phyloP scores from a whole-genome alignment of 345 rosid genomes.

The Cardamine chenopodiifolia region DNA sequence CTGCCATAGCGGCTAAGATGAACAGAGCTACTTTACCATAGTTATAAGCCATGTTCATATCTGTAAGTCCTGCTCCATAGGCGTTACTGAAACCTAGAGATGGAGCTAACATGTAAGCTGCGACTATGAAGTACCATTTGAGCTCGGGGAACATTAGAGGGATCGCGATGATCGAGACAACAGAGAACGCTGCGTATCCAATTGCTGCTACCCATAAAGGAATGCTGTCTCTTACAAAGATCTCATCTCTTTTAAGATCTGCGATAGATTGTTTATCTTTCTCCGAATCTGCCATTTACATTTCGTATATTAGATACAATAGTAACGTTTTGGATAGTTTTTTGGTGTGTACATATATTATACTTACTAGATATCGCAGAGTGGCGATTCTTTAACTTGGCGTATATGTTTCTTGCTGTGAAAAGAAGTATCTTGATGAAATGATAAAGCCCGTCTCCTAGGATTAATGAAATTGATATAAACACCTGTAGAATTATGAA shows the following conservation, averaged over 20 bases:
- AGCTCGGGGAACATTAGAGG: slow-evolving; percentile 56
- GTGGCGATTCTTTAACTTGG: slow-evolving; percentile 42
- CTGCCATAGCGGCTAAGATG: slow-evolving; percentile 56
- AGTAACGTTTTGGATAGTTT: background rate
- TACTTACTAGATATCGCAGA: slow-evolving; percentile 50
- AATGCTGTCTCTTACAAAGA: slow-evolving; percentile 56
- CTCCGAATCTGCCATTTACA: slow-evolving; percentile 33
- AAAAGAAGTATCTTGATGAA: slow-evolving; percentile 72
- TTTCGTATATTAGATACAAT: slow-evolving; percentile 12
- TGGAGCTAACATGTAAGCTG: slow-evolving; percentile 56
- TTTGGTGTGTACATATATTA: background rate
- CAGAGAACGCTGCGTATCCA: slow-evolving; percentile 48
- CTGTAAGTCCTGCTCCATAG: slow-evolving; percentile 62
- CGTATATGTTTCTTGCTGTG: slow-evolving; percentile 55
- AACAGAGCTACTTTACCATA: slow-evolving; percentile 60
- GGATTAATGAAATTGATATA: slow-evolving; percentile 76
- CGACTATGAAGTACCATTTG: slow-evolving; percentile 54
- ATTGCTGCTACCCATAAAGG: slow-evolving; percentile 57
- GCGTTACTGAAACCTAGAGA: slow-evolving; percentile 55
- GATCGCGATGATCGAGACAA: slow-evolving; percentile 45
- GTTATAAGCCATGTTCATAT: slow-evolving; percentile 58
- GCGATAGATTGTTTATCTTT: slow-evolving; percentile 23
- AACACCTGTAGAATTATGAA: slow-evolving; percentile 60
- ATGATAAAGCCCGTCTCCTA: slow-evolving; percentile 93
- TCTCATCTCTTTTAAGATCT: slow-evolving; percentile 42